Evolutionary conservation across 768 basidiomycete genomes (phyloP), one percentile per base, ranked within the genome.

Genomic region (Cystobasidium ongulense): DNA sequence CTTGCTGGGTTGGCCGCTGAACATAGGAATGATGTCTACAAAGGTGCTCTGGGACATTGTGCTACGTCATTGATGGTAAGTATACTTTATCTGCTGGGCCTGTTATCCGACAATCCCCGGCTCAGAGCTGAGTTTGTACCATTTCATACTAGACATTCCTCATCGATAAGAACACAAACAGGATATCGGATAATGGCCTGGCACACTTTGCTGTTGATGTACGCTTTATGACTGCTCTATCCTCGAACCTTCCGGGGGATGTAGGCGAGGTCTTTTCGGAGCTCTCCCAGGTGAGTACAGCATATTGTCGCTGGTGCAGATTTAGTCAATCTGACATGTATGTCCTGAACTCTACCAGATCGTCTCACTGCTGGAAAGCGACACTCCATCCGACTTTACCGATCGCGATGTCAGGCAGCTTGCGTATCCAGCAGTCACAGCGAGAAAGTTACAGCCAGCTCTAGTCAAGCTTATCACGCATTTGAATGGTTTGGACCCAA

Each of bases 21-120:
- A 11, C 89, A 92, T 83, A 94, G 93, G 81, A 90, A 92, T 66
- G 88, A 91, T 76, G 91, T 91, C 11, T 99, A 96, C 81, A 87
- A 86, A 75, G 89, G 87, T 53, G 94, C 96, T 17, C 84, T 95
- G n/a, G 84, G 86, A 36, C 91, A 96, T 78, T 91, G 96, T 72
- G 88, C 91, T 0, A 87, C 88, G 72, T 90, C 88, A 74, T 83
- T 98, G 35, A 90, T 93, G 88, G 96, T 97, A 73, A 70, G 87
- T 81, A 1, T 33, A 25, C 15, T 17, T 46, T 21, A n/a, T n/a
- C n/a, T n/a, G n/a, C n/a, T n/a, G n/a, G n/a, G n/a, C n/a, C n/a
- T n/a, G n/a, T n/a, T n/a, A n/a, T n/a, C n/a, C n/a, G n/a, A n/a
- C n/a, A n/a, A n/a, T n/a, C n/a, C n/a, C n/a, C n/a, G n/a, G n/a